Conservation (phyloP, 305 asterid genomes). For the Ruellia speciosa region DNA sequence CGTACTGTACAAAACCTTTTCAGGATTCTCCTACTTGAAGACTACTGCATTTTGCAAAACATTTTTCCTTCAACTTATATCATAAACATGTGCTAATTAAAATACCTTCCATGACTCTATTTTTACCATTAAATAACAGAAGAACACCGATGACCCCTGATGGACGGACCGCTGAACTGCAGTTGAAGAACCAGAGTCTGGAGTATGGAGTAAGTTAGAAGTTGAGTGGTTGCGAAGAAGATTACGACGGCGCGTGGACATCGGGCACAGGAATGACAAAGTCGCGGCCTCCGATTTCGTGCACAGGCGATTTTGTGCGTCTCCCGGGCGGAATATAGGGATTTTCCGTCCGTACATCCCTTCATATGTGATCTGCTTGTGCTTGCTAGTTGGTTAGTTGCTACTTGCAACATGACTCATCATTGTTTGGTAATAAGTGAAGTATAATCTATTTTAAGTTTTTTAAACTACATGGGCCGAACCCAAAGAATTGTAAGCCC, state of each 20-base stretch:
- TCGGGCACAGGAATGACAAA: neutral
- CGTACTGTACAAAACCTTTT: constrained; percentile 17
- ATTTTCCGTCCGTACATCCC: neutral
- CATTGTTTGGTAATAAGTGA: too few relatives aligned
- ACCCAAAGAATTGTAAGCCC: too few relatives aligned
- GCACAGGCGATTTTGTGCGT: too few relatives aligned
- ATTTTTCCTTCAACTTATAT: constrained; percentile 9
- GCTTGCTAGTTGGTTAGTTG: too few relatives aligned
- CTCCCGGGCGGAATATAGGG: neutral
- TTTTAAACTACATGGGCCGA: too few relatives aligned
- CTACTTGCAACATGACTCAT: too few relatives aligned
- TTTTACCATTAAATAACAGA: neutral
- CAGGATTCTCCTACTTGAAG: constrained; percentile 16
- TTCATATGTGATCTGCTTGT: neutral
- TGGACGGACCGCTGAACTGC: neutral
- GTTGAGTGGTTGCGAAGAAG: neutral
- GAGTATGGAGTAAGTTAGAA: neutral
- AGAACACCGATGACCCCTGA: neutral
- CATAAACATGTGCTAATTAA: neutral
- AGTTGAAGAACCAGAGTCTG: neutral
- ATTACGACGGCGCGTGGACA: neutral
- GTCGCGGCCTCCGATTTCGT: neutral
- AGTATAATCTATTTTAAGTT: too few relatives aligned
- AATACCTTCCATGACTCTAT: neutral
- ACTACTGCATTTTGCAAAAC: constrained; percentile 1